phyloP scores from a whole-genome alignment of 1,284 basidiomycete genomes.

The Ustilago xerochloae region DNA sequence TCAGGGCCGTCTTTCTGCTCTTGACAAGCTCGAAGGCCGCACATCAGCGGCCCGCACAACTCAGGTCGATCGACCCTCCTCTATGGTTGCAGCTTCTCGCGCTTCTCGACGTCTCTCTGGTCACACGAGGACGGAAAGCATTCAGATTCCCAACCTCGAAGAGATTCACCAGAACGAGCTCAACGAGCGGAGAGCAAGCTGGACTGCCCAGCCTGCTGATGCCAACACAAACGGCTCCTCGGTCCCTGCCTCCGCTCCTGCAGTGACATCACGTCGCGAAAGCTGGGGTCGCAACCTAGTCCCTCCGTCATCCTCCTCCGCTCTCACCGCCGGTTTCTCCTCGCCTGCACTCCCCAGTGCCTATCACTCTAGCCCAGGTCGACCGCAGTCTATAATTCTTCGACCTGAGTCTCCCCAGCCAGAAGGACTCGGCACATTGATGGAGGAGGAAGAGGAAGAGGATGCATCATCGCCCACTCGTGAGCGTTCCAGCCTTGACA shows the following conservation, averaged over 20 bases:
- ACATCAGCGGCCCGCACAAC: slow-evolving; percentile 5
- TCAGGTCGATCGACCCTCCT: slow-evolving; percentile 6
- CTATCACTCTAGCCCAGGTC: slow-evolving; percentile 34
- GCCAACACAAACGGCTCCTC: slow-evolving; percentile 7
- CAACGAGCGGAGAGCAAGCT: slow-evolving; percentile 44
- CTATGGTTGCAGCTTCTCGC: slow-evolving; percentile 8
- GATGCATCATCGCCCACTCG: slow-evolving; percentile 49
- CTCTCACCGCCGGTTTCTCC: slow-evolving; percentile 22
- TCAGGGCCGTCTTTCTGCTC: slow-evolving; percentile 54
- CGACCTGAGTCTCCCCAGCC: slow-evolving; percentile 39
- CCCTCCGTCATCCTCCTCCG: slow-evolving; percentile 19
- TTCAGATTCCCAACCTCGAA: slow-evolving; percentile 61
- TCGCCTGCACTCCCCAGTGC: slow-evolving; percentile 27
- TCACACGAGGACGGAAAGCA: slow-evolving; percentile 51
- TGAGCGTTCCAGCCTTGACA: slow-evolving; percentile 40
- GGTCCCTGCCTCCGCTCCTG: slow-evolving; percentile 10
- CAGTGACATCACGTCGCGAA: slow-evolving; percentile 21
- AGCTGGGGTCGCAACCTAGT: slow-evolving; percentile 33
- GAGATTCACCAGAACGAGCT: slow-evolving; percentile 56
- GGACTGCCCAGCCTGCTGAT: slow-evolving; percentile 38
- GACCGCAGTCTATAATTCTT: slow-evolving; percentile 47
- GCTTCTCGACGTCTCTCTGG: slow-evolving; percentile 43
- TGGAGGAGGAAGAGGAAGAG: slow-evolving; percentile 63
- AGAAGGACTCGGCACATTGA: slow-evolving; percentile 57
- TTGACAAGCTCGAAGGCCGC: slow-evolving; percentile 62